Evolutionary conservation across 805 yeast species (phyloP).

Genomic region (Saccharomycopsis schoenii): DNA sequence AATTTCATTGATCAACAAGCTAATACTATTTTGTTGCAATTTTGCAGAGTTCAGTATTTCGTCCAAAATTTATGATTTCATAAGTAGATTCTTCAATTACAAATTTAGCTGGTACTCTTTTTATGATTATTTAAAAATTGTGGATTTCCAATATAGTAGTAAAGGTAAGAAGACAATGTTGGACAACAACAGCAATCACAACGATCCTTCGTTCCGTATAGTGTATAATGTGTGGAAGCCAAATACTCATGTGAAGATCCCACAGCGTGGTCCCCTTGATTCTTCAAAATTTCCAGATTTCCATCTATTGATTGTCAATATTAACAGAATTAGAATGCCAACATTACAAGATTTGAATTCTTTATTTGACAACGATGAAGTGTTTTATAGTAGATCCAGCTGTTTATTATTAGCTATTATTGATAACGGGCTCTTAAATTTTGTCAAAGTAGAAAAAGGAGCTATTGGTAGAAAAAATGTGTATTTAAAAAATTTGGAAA

Average conservation of each 20-base stretch:
- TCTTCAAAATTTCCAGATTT: slow-evolving; percentile 40
- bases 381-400: slow-evolving; percentile 32
- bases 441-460: slow-evolving; percentile 24
- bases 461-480: slow-evolving; percentile 4
- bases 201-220: slow-evolving; percentile 23
- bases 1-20: neutral
- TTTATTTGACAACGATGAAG: slow-evolving; percentile 26
- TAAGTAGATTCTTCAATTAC: neutral
- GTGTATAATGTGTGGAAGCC: slow-evolving; percentile 67
- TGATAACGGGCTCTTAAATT: slow-evolving; percentile 54
- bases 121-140: neutral
- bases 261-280: slow-evolving; percentile 37
- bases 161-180: neutral
- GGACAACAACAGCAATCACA: neutral
- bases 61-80: neutral
- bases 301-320: slow-evolving; percentile 43
- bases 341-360: slow-evolving; percentile 22
- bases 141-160: neutral
- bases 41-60: neutral
- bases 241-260: slow-evolving; percentile 28
- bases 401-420: slow-evolving; percentile 44
- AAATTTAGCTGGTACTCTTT: neutral
- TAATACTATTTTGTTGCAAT: neutral
- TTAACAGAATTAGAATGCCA: slow-evolving; percentile 23
- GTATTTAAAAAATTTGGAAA: slow-evolving; percentile 3